Evolutionary conservation across 75 land plant species (phyloP), one percentile per base, ranked within the genome.

Genomic region (Isoetes taiwanensis): DNA sequence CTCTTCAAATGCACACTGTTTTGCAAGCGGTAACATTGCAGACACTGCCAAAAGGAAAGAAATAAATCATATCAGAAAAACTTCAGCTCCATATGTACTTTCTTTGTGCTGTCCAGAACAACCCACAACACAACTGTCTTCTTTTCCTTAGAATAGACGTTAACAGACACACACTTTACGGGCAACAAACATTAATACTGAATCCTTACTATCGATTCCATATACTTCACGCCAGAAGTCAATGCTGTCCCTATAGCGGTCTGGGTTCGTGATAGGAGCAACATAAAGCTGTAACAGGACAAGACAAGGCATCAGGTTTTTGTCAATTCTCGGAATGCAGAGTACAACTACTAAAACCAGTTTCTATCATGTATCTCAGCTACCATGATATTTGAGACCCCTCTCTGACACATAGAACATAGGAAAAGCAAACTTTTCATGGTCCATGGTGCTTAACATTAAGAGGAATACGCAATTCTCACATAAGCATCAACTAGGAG

Each of bases 1-100:
- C 66, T 93, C 98, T 63, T 86, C 95, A 74, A 93, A 93, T 30
- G 98, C 84, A 65, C 85, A 81, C 64, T 87, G 98, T 57, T 87
- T 87, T 23, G 98, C 98, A 35, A 93, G 68, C 35, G 85, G 83
- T 46, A 93, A 1, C 95, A 93, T 87, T 19, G 89, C 79, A 56
- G 95, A 93, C 98, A 93, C 97, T 91, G 76, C 55, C 72, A 10
- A 30, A 25, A 64, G 29, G 11, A 30, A 17, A 52, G 43, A 26
- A 65, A 65, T 28, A 16, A 43, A 63, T 24, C 23, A n/a, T n/a
- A n/a, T n/a, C n/a, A n/a, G n/a, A n/a, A n/a, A n/a, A n/a, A n/a
- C n/a, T n/a, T n/a, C n/a, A n/a, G n/a, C n/a, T n/a, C n/a, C n/a
- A n/a, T n/a, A n/a, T n/a, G n/a, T n/a, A n/a, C n/a, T n/a, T n/a